Evolutionary conservation across 495 filamentous ascomycete species (phyloP).

Genomic region (Chaetomium cochliodes): DNA sequence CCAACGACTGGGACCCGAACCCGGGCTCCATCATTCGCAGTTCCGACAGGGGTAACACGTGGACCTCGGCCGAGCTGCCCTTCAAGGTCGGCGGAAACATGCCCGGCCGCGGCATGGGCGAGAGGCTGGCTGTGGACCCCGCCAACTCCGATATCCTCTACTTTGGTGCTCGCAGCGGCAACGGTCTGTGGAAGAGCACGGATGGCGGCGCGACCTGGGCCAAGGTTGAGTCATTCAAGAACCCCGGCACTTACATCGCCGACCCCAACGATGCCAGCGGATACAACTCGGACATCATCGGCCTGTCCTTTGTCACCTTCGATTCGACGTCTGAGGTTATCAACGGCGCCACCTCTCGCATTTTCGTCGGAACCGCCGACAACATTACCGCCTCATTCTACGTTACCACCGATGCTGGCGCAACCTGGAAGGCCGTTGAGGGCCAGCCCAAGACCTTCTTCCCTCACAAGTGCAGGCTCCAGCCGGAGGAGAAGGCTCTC

Average conservation of each 20-base stretch:
- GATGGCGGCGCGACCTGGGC: conserved; percentile 56
- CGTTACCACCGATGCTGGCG: conserved; percentile 54
- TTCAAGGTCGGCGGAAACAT: conserved; percentile 66
- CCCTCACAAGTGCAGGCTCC: conserved; percentile 56
- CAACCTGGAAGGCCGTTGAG: conserved; percentile 50
- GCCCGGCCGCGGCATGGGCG: conserved; percentile 64
- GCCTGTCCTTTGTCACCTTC: conserved; percentile 57
- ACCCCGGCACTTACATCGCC: conserved; percentile 48
- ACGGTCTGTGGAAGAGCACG: conserved; percentile 61
- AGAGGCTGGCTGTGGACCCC: conserved; percentile 61
- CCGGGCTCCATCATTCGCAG: conserved; percentile 53
- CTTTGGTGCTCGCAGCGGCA: conserved; percentile 59
- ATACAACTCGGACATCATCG: conserved; percentile 50
- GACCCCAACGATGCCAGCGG: conserved; percentile 47
- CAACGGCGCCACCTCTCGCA: conserved; percentile 53
- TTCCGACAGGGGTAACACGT: conserved; percentile 52
- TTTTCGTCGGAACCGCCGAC: conserved; percentile 58
- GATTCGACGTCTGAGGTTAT: conserved; percentile 50
- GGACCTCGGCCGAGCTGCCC: conserved; percentile 46
- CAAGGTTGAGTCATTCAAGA: conserved; percentile 59
- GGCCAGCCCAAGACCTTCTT: conserved; percentile 53
- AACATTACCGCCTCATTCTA: conserved; percentile 54
- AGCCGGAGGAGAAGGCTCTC: conserved; percentile 53
- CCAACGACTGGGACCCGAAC: conserved; percentile 58
- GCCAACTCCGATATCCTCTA: conserved; percentile 56